These are phyloP conservation scores for Lodderomyces margitis DNA, from an alignment of 1,139 yeast genomes.

Conservation along the genomic window DNA sequence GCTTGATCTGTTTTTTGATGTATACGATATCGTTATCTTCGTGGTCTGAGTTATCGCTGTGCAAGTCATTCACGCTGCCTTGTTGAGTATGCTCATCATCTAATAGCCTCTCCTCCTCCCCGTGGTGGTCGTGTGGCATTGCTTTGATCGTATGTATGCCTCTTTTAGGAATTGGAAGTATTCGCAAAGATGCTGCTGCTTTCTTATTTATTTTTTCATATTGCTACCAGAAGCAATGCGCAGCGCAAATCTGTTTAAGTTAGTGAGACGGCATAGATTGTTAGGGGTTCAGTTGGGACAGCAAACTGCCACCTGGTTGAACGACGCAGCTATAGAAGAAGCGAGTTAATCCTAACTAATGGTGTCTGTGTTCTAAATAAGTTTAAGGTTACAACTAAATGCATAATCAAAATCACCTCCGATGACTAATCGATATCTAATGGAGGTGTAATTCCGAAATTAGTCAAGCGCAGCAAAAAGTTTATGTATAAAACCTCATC, in stretches of 20 bases:
- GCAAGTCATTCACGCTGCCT: not conserved
- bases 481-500: not conserved
- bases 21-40: slow-evolving; percentile 1
- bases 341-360: too few species aligned
- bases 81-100: not conserved
- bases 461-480: not conserved
- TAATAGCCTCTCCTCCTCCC: not conserved
- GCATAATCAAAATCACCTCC: too few species aligned
- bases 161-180: not conserved
- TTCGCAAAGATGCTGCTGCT: too few species aligned
- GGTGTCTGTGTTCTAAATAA: too few species aligned
- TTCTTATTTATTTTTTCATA: too few species aligned
- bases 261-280: not conserved
- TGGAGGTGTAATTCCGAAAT: not conserved
- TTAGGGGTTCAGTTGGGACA: too few species aligned
- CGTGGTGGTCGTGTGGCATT: not conserved
- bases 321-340: too few species aligned
- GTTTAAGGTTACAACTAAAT: too few species aligned
- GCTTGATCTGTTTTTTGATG: slow-evolving; percentile 2
- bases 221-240: not conserved
- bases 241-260: not conserved
- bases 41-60: not conserved
- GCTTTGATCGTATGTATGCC: not conserved
- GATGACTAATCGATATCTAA: not conserved
- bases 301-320: too few species aligned